A percentile compares a stretch with the other conserved stretches of the same genome.
These are phyloP conservation scores for Dipodascus geniculatus DNA, from an alignment of 805 yeast genomes.

Conservation along the genomic window DNA sequence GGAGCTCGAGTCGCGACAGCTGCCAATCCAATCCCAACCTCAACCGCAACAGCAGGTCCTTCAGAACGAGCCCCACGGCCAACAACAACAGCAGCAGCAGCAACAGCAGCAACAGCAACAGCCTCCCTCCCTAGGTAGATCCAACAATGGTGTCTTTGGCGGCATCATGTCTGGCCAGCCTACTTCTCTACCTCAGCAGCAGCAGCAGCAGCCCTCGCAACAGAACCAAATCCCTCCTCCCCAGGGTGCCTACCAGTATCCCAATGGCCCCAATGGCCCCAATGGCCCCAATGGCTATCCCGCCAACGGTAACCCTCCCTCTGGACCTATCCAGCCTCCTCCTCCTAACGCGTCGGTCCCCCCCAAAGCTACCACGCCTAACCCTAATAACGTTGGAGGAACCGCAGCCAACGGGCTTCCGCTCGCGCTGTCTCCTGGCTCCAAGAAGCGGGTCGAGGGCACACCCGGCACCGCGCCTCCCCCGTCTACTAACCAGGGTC, in stretches of 20 bases:
- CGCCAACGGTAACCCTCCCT: constrained; percentile 10
- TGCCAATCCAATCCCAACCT: constrained; percentile 38
- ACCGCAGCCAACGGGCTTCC: constrained; percentile 11
- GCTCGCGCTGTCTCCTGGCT: constrained; percentile 4
- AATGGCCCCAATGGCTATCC: constrained; percentile 12
- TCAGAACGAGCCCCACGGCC: constrained; percentile 13
- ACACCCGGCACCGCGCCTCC: constrained; percentile 9
- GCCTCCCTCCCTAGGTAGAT: constrained; percentile 22
- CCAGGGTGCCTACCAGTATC: constrained; percentile 20
- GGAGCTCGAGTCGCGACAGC: constrained; percentile 72
- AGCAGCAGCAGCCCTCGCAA: constrained; percentile 10
- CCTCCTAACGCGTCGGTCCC: constrained; percentile 17
- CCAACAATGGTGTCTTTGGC: constrained; percentile 21
- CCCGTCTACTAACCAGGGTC: constrained; percentile 16
- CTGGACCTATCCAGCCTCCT: constrained; percentile 17
- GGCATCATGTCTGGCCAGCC: constrained; percentile 25
- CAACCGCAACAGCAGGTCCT: constrained; percentile 29
- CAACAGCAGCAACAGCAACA: constrained; percentile 11
- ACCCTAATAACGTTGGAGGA: constrained; percentile 12
- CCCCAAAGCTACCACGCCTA: constrained; percentile 16
- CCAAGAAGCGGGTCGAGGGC: constrained; percentile 5
- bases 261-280: constrained; percentile 19
- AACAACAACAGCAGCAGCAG: constrained; percentile 16
- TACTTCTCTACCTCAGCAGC: constrained; percentile 6
- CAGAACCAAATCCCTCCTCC: constrained; percentile 19